Evolutionary conservation across 2,329 filamentous ascomycete species (phyloP).

Genomic region (Colletotrichum endophyticum): DNA sequence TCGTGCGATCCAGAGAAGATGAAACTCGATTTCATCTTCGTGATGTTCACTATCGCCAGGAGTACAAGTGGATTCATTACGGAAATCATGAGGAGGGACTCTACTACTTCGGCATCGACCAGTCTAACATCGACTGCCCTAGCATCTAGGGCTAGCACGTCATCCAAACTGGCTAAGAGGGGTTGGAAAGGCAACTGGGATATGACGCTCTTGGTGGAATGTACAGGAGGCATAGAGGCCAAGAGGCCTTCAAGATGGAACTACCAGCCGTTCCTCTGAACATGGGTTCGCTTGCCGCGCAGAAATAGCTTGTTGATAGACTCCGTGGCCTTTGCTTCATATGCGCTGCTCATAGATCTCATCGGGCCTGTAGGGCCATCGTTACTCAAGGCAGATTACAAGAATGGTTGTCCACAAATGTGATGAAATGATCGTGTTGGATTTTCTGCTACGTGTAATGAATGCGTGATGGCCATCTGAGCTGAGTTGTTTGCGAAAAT

Average conservation of each 20-base stretch:
- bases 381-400: not conserved
- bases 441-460: not conserved
- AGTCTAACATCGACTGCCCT: not conserved
- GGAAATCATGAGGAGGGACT: not conserved
- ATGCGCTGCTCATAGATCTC: not conserved
- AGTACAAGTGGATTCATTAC: not conserved
- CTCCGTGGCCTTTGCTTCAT: not conserved
- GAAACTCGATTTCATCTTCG: not conserved
- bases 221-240: not conserved
- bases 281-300: not conserved
- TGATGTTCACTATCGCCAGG: not conserved
- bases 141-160: not conserved
- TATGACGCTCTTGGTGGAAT: not conserved
- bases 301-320: accelerated
- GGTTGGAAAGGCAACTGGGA: not conserved
- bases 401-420: not conserved
- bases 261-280: not conserved
- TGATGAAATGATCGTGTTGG: not conserved
- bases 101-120: not conserved
- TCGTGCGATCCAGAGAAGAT: not conserved
- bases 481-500: not conserved
- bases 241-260: not conserved
- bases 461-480: not conserved
- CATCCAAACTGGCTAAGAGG: not conserved
- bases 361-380: not conserved